phyloP scores from a whole-genome alignment of 192 early-diverging fungal species.

The Coemansia sp. region DNA sequence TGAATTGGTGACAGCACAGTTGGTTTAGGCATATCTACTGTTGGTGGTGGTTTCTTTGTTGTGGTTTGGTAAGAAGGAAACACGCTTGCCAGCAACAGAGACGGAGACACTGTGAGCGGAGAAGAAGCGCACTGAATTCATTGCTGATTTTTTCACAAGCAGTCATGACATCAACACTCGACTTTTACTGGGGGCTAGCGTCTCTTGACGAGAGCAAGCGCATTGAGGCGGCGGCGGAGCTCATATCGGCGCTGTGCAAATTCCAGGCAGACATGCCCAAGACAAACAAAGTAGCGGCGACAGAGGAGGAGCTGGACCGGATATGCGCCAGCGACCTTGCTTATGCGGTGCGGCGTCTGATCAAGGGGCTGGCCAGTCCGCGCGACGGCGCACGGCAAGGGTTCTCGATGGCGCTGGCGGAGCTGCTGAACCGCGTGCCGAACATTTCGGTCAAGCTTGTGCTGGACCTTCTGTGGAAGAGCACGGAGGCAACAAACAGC shows the following conservation, averaged over 20 bases:
- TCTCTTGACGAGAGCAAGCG: conserved; percentile 70
- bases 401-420: conserved; percentile 90
- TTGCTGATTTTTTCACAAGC: not conserved
- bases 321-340: conserved; percentile 76
- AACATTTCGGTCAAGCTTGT: conserved; percentile 61
- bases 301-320: conserved; percentile 65
- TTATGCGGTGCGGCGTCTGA: conserved; percentile 84
- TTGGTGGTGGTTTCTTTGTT: too few species aligned
- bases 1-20: too few species aligned
- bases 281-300: conserved; percentile 41
- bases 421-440: conserved; percentile 60
- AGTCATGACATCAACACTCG: conserved; percentile 54
- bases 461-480: conserved; percentile 68
- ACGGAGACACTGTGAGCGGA: too few species aligned
- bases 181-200: conserved; percentile 79
- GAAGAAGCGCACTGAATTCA: not conserved
- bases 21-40: too few species aligned
- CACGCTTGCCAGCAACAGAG: too few species aligned
- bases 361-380: conserved; percentile 83
- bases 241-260: conserved; percentile 60
- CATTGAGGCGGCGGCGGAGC: conserved; percentile 62
- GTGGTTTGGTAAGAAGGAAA: too few species aligned
- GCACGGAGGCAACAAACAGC: conserved; percentile 58
- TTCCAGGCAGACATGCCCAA: conserved; percentile 53
- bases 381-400: conserved; percentile 92